phyloP scores from a whole-genome alignment of 371 early-diverging fungal species.

The Mucor lusitanicus region DNA sequence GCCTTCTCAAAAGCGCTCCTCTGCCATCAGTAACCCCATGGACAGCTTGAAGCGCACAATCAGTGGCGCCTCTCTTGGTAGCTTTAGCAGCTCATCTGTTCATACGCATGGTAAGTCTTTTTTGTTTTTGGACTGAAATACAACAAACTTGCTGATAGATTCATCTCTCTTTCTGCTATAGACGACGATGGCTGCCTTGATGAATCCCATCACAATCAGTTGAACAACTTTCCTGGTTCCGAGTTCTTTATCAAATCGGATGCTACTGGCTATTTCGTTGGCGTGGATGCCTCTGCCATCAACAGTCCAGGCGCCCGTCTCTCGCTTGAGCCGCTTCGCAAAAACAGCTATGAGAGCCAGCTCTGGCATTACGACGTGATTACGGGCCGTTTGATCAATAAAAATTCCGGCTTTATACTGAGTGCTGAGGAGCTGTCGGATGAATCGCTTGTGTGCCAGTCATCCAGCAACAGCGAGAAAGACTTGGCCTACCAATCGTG shows the following conservation, averaged over 20 bases:
- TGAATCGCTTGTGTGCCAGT: slow-evolving; percentile 47
- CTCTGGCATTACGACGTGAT: slow-evolving; percentile 55
- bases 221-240: slow-evolving; percentile 33
- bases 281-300: slow-evolving; percentile 32
- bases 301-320: slow-evolving; percentile 31
- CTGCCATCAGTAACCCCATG: slow-evolving; percentile 6
- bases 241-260: slow-evolving; percentile 48
- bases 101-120: slow-evolving; percentile 2
- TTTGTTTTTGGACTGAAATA: background rate
- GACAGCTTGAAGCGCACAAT: slow-evolving; percentile 28
- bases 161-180: slow-evolving; percentile 11
- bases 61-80: slow-evolving; percentile 29
- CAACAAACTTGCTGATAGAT: too few relatives aligned
- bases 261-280: slow-evolving; percentile 36
- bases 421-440: slow-evolving; percentile 49
- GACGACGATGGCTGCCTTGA: slow-evolving; percentile 31
- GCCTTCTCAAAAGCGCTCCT: slow-evolving; percentile 26
- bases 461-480: slow-evolving; percentile 17
- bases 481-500: slow-evolving; percentile 33
- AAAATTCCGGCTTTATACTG: slow-evolving; percentile 53
- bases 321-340: slow-evolving; percentile 37
- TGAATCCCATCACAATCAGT: slow-evolving; percentile 23
- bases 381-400: slow-evolving; percentile 49
- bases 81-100: slow-evolving; percentile 9
- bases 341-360: slow-evolving; percentile 41